Base-by-base conservation (phyloP, 345 rosid genomes). In the Raphanus sativus region DNA sequence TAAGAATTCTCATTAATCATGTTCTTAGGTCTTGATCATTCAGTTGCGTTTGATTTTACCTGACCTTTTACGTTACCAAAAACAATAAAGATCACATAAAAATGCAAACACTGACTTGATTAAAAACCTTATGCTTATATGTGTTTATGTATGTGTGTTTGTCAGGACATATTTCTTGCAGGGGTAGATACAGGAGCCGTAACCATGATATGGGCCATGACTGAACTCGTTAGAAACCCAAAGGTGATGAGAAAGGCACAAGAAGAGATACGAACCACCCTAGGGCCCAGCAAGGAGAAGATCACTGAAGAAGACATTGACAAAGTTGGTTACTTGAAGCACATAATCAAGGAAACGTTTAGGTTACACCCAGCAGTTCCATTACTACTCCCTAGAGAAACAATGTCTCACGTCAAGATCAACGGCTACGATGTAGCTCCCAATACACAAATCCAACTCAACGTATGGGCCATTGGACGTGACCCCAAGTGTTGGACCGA, bases 181-280 rank as follows among this genome's bases (percentile, higher is more conserved):
- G 73, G 40, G 26, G 48, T 69, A 69, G 63, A 69, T 34, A 69
- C 73, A 50, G 63, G 45, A 1, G 73, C 73, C n/a, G 30, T 30
- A 50, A 30, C 73, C 8, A 52, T 69, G 73, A 69, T 54, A 10
- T 69, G 73, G 73, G 73, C 73, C 15, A 69, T 69, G 62, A 55
- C 73, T 0, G 73, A 69, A 36, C 73, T 69, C 5, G 73, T 28
- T 30, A 69, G 48, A 33, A 69, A 56, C 62, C 73, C 63, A 30
- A 56, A 16, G 54, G 73, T 69, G 63, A 52, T 69, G 73, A 69
- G 55, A 45, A 66, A 66, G 70, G 70, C 56, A 68, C 72, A 68
- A 68, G 72, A 68, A 48, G 73, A 69, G 73, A 60, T 71, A 25
- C 17, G 66, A 71, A 59, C 24, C 21, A 30, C 64, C 17, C 36